Evolutionary conservation across 352 stramenopile genomes (phyloP).

Genomic region (Phytophthora multivora): DNA sequence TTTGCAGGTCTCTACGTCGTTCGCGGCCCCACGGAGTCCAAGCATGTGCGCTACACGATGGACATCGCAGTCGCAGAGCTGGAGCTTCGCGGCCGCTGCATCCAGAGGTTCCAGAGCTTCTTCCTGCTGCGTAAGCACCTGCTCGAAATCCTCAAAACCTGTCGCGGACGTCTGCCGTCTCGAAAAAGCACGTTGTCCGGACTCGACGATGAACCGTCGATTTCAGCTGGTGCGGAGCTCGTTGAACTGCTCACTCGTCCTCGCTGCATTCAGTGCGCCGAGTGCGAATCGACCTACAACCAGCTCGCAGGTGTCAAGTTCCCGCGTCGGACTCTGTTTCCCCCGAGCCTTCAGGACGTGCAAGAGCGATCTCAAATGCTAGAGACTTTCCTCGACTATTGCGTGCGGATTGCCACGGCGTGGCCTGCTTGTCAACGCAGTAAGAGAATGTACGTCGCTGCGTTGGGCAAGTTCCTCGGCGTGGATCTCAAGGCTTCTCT

Average conservation of each 20-base stretch:
- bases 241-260: slow-evolving; percentile 30
- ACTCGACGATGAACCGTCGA: slow-evolving; percentile 6
- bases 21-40: slow-evolving; percentile 47
- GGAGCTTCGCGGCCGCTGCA: slow-evolving; percentile 50
- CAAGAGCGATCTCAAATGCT: slow-evolving; percentile 52
- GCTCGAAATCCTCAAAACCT: slow-evolving; percentile 49
- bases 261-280: slow-evolving; percentile 37
- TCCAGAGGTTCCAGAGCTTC: slow-evolving; percentile 67
- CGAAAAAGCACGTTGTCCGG: slow-evolving; percentile 19
- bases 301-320: slow-evolving; percentile 51
- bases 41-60: slow-evolving; percentile 74
- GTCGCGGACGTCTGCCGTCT: slow-evolving; percentile 30
- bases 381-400: slow-evolving; percentile 55
- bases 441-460: slow-evolving; percentile 39
- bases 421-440: slow-evolving; percentile 61
- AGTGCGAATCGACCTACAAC: slow-evolving; percentile 44
- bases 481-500: slow-evolving; percentile 45
- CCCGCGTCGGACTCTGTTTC: slow-evolving; percentile 56
- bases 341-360: slow-evolving; percentile 49
- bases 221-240: slow-evolving; percentile 30
- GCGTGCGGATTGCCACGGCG: slow-evolving; percentile 36
- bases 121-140: slow-evolving; percentile 56
- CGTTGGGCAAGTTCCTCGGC: slow-evolving; percentile 60
- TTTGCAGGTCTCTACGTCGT: slow-evolving; percentile 65
- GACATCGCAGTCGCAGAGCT: slow-evolving; percentile 49